Evolutionary conservation across 2,329 filamentous ascomycete genomes (phyloP).

Genomic region (Nemania serpens): DNA sequence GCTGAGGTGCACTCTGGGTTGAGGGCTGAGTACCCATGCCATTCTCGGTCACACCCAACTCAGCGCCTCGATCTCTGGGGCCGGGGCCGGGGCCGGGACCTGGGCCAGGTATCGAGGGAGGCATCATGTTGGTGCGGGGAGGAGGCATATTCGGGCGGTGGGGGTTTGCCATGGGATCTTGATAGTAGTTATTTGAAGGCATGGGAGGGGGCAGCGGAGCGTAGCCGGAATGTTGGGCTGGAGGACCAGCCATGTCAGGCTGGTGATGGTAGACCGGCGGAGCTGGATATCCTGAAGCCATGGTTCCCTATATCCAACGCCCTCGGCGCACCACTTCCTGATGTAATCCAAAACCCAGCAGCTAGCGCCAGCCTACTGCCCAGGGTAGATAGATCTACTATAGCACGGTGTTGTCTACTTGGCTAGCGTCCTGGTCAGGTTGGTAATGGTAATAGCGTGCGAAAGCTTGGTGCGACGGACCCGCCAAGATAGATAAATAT

Average conservation of each 20-base stretch:
- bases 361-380: slow-evolving; percentile 4
- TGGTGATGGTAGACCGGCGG: slow-evolving; percentile 39
- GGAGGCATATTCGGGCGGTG: slow-evolving; percentile 40
- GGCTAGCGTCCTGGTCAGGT: background rate
- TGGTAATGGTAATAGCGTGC: background rate
- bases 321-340: slow-evolving; percentile 12
- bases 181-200: slow-evolving; percentile 37
- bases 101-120: slow-evolving; percentile 37
- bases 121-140: slow-evolving; percentile 39
- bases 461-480: background rate
- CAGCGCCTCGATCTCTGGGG: slow-evolving; percentile 35
- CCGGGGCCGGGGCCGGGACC: slow-evolving; percentile 34
- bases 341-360: slow-evolving; percentile 23
- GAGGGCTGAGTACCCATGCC: slow-evolving; percentile 30
- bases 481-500: slow-evolving; percentile 1
- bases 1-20: slow-evolving; percentile 32
- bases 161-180: slow-evolving; percentile 38
- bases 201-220: slow-evolving; percentile 39
- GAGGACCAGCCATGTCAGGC: slow-evolving; percentile 37
- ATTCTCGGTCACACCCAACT: slow-evolving; percentile 36
- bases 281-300: slow-evolving; percentile 41
- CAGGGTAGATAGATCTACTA: slow-evolving; percentile 4
- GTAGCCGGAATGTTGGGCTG: slow-evolving; percentile 38
- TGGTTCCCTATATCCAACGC: slow-evolving; percentile 25
- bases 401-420: slow-evolving; percentile 10